Conservation (phyloP, 441 rosid genomes). For the Erodium chrysanthum region DNA sequence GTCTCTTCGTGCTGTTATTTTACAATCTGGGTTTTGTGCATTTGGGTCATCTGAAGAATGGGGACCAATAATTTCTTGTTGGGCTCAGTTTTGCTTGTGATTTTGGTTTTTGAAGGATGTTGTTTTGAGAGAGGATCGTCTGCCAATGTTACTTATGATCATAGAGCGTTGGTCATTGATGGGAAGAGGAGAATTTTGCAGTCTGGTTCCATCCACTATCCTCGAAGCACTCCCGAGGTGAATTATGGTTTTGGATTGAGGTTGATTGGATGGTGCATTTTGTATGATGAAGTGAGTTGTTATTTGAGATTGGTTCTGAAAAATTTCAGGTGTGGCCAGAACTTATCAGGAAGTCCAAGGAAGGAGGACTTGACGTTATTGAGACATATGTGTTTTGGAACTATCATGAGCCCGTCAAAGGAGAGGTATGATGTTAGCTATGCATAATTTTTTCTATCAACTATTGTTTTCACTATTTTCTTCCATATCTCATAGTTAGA, state of each 20-base stretch:
- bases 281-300: constrained; percentile 9
- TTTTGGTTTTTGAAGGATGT: constrained; percentile 23
- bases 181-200: constrained; percentile 56
- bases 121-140: constrained; percentile 22
- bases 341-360: constrained; percentile 51
- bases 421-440: constrained; percentile 34
- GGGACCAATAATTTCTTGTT: constrained; percentile 15
- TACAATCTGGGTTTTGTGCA: constrained; percentile 3
- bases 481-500: neutral
- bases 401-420: constrained; percentile 53
- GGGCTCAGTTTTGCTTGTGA: constrained; percentile 20
- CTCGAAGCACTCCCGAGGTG: constrained; percentile 49
- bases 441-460: neutral
- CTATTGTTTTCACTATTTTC: neutral
- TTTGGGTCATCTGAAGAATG: constrained; percentile 13
- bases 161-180: constrained; percentile 45
- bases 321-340: constrained; percentile 52
- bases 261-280: neutral
- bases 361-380: constrained; percentile 57
- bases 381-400: constrained; percentile 67
- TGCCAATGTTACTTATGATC: constrained; percentile 43
- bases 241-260: neutral
- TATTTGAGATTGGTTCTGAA: neutral
- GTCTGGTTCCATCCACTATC: constrained; percentile 58
- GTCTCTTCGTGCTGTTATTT: neutral